Percentiles rank a stretch among this genome's conserved stretches.
These are phyloP conservation scores for Lolium multiflorum DNA, from an alignment of 176 grass and related monocot genomes.

Conservation along the genomic window DNA sequence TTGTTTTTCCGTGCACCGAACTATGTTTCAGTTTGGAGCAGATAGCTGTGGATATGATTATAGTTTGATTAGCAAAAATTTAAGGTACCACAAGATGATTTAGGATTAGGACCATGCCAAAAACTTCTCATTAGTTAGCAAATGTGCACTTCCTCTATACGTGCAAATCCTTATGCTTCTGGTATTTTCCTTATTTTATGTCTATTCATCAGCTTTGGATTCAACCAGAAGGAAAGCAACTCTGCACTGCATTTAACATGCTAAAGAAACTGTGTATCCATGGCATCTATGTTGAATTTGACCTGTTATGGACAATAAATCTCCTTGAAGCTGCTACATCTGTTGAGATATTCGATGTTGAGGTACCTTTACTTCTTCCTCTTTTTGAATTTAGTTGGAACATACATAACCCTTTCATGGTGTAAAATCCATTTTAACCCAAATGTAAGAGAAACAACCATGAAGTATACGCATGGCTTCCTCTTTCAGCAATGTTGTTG, in stretches of 20 bases:
- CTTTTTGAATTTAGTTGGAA: neutral
- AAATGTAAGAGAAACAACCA: neutral
- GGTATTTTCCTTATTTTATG: neutral
- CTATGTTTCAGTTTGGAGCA: neutral
- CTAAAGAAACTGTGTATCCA: neutral
- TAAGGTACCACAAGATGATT: neutral
- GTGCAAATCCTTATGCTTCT: neutral
- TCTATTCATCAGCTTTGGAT: neutral
- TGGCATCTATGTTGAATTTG: neutral
- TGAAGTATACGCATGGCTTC: neutral
- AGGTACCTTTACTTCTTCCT: neutral
- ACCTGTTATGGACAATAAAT: neutral
- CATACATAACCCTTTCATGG: neutral
- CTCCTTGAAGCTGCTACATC: neutral
- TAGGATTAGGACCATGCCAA: neutral
- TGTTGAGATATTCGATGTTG: neutral
- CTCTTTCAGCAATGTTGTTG: neutral
- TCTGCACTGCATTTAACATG: neutral
- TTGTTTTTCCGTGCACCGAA: neutral
- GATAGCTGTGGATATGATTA: neutral
- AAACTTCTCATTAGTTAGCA: neutral
- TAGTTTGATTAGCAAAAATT: neutral
- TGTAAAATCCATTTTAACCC: neutral
- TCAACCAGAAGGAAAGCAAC: conserved; percentile 6
- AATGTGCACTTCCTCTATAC: neutral